Evolutionary conservation across 768 basidiomycete species (phyloP).

Genomic region (Trametes meyenii): DNA sequence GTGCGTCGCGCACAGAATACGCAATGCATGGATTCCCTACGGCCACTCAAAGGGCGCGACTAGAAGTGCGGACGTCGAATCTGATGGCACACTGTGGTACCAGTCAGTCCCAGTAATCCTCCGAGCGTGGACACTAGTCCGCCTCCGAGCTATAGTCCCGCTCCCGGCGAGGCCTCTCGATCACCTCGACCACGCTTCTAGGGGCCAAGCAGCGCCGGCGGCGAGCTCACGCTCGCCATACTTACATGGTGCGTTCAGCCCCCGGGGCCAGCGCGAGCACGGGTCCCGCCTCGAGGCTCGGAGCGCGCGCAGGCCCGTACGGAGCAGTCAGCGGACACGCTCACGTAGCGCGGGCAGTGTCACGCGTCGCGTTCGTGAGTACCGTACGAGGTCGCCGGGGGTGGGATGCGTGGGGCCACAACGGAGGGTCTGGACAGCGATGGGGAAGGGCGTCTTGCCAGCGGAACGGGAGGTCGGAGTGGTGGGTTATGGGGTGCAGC

Average conservation of each 20-base stretch:
- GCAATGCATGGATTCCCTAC: too few species aligned
- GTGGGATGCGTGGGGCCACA: too few species aligned
- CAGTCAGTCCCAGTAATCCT: neutral
- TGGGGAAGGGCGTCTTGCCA: too few species aligned
- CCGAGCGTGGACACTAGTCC: too few species aligned
- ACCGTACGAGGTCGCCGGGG: neutral
- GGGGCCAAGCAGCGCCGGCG: neutral
- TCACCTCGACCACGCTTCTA: neutral
- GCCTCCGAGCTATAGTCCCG: neutral
- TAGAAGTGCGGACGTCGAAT: conserved; percentile 7
- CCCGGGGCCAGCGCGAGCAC: neutral
- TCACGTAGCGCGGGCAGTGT: conserved; percentile 2
- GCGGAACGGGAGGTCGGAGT: too few species aligned
- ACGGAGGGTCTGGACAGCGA: too few species aligned
- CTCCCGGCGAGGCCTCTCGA: neutral
- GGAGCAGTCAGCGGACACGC: conserved; percentile 16
- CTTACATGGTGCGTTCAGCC: neutral
- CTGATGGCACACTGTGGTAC: neutral
- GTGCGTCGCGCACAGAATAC: too few species aligned
- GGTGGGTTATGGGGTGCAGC: too few species aligned
- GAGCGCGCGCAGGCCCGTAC: conserved; percentile 10
- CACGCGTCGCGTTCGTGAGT: neutral
- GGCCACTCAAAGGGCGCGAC: neutral
- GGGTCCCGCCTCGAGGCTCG: conserved; percentile 17
- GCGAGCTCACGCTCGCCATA: neutral